Evolutionary conservation across 441 rosid genomes (phyloP).

Genomic region (Populus tomentosa): DNA sequence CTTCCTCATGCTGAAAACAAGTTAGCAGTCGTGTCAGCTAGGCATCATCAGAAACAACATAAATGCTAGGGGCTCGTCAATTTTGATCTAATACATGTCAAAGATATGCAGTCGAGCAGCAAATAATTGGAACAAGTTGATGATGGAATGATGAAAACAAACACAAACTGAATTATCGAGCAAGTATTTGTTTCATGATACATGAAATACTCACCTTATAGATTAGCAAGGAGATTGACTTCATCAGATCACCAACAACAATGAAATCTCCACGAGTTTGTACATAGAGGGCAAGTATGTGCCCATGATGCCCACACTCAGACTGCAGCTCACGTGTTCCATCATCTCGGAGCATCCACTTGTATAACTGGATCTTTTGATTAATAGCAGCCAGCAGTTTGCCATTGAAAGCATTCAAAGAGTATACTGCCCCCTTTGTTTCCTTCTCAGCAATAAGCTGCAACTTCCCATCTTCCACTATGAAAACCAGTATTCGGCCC

Average conservation of each 20-base stretch:
- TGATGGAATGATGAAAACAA: not conserved
- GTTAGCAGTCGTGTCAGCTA: not conserved
- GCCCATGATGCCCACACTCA: conserved; percentile 99
- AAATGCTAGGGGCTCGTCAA: not conserved
- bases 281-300: conserved; percentile 94
- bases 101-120: no score
- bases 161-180: not conserved
- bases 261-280: conserved; percentile 99
- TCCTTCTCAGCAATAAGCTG: conserved; percentile 93
- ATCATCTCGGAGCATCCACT: conserved; percentile 98
- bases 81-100: not conserved
- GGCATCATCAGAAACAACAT: not conserved
- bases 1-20: conserved; percentile 84
- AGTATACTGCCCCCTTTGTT: conserved; percentile 93
- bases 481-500: conserved; percentile 92
- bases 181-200: not conserved
- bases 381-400: conserved; percentile 92
- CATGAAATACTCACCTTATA: conserved; percentile 55
- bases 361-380: conserved; percentile 91
- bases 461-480: conserved; percentile 84
- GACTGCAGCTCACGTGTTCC: conserved; percentile 87
- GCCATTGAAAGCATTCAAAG: conserved; percentile 89
- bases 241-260: conserved; percentile 98
- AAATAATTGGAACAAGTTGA: not conserved
- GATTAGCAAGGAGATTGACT: conserved; percentile 84